Conservation (phyloP, 352 stramenopile species). For the Globisporangium cylindrosporum region DNA sequence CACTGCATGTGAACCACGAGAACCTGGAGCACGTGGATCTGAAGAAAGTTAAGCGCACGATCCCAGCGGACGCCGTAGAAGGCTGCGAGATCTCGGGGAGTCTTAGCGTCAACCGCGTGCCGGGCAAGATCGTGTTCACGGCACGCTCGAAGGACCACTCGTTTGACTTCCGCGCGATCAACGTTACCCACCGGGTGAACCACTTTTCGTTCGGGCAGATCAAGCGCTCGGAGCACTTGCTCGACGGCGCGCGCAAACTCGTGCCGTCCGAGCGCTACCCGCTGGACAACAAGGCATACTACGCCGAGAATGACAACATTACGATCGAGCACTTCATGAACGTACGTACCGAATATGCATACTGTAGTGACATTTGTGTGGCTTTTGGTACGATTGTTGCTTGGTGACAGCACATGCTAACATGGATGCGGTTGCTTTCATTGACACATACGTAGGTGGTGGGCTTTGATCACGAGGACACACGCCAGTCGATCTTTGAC, state of each 20-base stretch:
- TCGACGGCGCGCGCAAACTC: slow-evolving; percentile 36
- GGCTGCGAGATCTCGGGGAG: slow-evolving; percentile 78
- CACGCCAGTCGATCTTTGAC: slow-evolving; percentile 48
- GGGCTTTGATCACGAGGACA: slow-evolving; percentile 68
- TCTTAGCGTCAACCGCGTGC: slow-evolving; percentile 77
- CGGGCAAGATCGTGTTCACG: slow-evolving; percentile 65
- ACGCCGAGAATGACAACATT: slow-evolving; percentile 61
- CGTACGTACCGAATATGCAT: slow-evolving; percentile 44
- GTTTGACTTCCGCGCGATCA: slow-evolving; percentile 56
- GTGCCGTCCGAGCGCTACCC: slow-evolving; percentile 64
- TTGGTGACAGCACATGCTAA: neutral
- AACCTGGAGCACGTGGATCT: slow-evolving; percentile 50
- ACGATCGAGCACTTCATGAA: slow-evolving; percentile 84
- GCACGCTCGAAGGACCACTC: slow-evolving; percentile 67
- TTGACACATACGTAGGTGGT: slow-evolving; percentile 35
- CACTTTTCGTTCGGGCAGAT: slow-evolving; percentile 88
- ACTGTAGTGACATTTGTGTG: slow-evolving; percentile 1
- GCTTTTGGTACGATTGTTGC: neutral
- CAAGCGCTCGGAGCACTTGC: slow-evolving; percentile 52
- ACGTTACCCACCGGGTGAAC: slow-evolving; percentile 69
- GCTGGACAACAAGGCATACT: slow-evolving; percentile 55
- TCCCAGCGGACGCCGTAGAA: slow-evolving; percentile 39
- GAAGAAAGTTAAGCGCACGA: slow-evolving; percentile 41
- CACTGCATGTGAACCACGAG: slow-evolving; percentile 54
- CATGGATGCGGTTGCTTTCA: neutral